phyloP scores from a whole-genome alignment of 2,329 filamentous ascomycete species.

The Paecilomyces formosus region DNA sequence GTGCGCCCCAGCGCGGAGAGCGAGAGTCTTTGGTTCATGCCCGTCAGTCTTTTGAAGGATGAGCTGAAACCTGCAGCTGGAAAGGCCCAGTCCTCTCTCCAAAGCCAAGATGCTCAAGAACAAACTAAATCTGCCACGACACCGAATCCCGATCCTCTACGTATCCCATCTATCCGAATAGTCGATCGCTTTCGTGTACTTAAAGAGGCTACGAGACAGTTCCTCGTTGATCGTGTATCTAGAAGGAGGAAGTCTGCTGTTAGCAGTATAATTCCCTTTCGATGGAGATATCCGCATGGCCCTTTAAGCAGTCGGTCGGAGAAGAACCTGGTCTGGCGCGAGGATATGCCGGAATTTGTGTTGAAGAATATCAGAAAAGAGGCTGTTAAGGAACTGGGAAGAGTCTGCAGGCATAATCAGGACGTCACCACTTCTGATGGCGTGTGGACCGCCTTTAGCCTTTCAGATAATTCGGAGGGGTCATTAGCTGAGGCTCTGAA shows the following conservation, averaged over 20 bases:
- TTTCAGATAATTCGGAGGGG: constrained; percentile 11
- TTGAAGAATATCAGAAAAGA: constrained; percentile 29
- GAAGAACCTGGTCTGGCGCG: constrained; percentile 35
- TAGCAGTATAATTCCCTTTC: constrained; percentile 22
- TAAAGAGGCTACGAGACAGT: constrained; percentile 8
- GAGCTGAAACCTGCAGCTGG: constrained; percentile 12
- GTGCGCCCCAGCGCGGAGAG: constrained; percentile 19
- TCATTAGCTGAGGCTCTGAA: constrained; percentile 14
- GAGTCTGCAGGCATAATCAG: constrained; percentile 16
- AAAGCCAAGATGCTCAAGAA: neutral
- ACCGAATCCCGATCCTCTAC: neutral
- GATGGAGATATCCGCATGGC: constrained; percentile 26
- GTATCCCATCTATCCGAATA: constrained; percentile 18
- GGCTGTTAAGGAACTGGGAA: constrained; percentile 28
- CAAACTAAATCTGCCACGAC: neutral
- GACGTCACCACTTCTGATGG: constrained; percentile 10
- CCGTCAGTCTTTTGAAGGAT: constrained; percentile 23
- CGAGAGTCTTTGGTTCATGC: constrained; percentile 24
- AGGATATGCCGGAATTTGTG: constrained; percentile 41
- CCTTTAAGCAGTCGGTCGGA: constrained; percentile 18
- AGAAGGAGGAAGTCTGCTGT: constrained; percentile 10
- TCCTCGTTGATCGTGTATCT: constrained; percentile 3
- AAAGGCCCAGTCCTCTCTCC: neutral
- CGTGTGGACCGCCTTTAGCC: constrained; percentile 20
- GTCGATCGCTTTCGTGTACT: constrained; percentile 19